Conservation (phyloP, 225 moss, liverwort and hornwort species). For the Bryoerythrophyllum caledonicum region DNA sequence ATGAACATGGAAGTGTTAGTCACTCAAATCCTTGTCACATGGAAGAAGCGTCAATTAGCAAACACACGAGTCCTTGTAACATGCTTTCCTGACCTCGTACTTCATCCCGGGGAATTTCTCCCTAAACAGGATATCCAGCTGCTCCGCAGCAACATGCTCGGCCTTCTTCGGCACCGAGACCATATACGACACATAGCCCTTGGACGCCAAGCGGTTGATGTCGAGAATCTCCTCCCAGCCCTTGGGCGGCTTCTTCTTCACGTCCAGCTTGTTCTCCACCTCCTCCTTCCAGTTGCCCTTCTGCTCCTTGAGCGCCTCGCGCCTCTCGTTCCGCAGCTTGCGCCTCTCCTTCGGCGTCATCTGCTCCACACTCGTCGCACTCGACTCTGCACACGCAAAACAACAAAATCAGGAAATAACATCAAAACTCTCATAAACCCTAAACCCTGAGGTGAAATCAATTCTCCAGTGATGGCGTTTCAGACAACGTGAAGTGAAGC, state of each 20-base stretch:
- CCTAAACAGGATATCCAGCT: constrained; percentile 53
- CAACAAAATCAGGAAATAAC: background rate
- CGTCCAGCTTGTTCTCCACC: constrained; percentile 75
- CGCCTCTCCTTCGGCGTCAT: constrained; percentile 79
- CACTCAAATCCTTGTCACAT: too few relatives aligned
- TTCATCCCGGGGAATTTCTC: constrained; percentile 70
- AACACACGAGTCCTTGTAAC: too few relatives aligned
- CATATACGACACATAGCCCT: constrained; percentile 95
- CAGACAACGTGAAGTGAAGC: too few relatives aligned
- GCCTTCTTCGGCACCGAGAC: constrained; percentile 63
- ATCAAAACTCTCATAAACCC: constrained; percentile 23
- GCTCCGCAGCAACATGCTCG: constrained; percentile 77
- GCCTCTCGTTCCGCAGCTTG: constrained; percentile 73
- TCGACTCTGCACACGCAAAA: constrained; percentile 29
- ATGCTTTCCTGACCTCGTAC: constrained; percentile 55
- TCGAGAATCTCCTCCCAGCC: constrained; percentile 85
- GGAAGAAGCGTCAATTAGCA: too few relatives aligned
- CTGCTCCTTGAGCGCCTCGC: constrained; percentile 69
- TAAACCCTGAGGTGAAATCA: constrained; percentile 19
- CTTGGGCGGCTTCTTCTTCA: constrained; percentile 62
- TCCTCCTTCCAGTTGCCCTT: constrained; percentile 81
- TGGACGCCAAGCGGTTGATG: constrained; percentile 64
- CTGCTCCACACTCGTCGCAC: constrained; percentile 27
- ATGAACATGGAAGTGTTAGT: too few relatives aligned
- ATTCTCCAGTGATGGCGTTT: too few relatives aligned